Conservation (phyloP, 768 basidiomycete species). For the Xanthoconium stramineum region DNA sequence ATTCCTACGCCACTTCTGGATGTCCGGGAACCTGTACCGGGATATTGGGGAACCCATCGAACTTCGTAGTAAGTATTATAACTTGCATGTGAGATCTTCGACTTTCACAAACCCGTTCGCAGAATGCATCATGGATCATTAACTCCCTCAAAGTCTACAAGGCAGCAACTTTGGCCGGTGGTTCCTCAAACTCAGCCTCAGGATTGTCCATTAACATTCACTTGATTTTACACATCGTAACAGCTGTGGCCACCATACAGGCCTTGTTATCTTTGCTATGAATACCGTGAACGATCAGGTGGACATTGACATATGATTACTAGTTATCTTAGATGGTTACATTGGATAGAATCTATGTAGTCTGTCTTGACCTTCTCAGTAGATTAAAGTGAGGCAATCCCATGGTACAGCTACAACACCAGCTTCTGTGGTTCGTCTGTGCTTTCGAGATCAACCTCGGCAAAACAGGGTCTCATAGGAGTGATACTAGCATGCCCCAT, state of each 20-base stretch:
- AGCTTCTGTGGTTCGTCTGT: conserved; percentile 9
- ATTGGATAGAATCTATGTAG: conserved; percentile 6
- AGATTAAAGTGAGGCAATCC: conserved; percentile 36
- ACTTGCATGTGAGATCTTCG: background rate
- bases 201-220: conserved; percentile 2
- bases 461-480: conserved; percentile 72
- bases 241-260: conserved; percentile 8
- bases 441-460: conserved; percentile 38
- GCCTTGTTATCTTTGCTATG: conserved; percentile 17
- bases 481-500: conserved; percentile 74
- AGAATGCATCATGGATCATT: conserved; percentile 83
- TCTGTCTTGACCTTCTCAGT: conserved; percentile 2
- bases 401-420: conserved; percentile 31
- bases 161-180: conserved; percentile 46
- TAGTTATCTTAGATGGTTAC: conserved; percentile 6
- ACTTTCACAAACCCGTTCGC: conserved; percentile 4
- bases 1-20: conserved; percentile 67
- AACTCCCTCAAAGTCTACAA: conserved; percentile 75
- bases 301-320: conserved; percentile 3
- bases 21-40: conserved; percentile 74
- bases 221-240: conserved; percentile 10
- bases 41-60: conserved; percentile 60
- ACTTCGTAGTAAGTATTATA: conserved; percentile 59
- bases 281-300: background rate
- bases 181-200: conserved; percentile 24